Evolutionary conservation across 805 yeast genomes (phyloP).

Genomic region (Alloascoidea hylecoeti): DNA sequence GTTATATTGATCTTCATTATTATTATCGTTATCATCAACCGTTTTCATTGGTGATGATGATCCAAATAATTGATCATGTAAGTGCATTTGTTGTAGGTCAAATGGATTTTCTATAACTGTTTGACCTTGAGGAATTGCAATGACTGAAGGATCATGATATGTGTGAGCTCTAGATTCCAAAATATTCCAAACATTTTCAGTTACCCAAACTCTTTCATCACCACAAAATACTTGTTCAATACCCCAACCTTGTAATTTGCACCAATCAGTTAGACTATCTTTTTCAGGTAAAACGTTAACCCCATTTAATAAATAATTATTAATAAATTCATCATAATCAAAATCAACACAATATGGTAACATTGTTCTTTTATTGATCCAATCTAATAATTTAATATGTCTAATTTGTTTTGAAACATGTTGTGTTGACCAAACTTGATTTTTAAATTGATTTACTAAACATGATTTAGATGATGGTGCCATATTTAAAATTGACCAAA

Average conservation of each 20-base stretch:
- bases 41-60: not conserved
- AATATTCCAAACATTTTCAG: slow-evolving; percentile 21
- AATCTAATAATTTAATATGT: slow-evolving; percentile 19
- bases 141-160: slow-evolving; percentile 7
- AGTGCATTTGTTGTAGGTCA: no score
- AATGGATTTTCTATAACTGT: not conserved
- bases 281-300: no score
- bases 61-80: not conserved
- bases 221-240: slow-evolving; percentile 20
- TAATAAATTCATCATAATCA: slow-evolving; percentile 20
- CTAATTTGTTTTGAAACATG: slow-evolving; percentile 22
- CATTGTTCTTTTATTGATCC: slow-evolving; percentile 19
- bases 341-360: slow-evolving; percentile 24
- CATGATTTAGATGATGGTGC: slow-evolving; percentile 14
- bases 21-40: not conserved
- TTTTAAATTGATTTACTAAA: not conserved
- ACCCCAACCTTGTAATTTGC: slow-evolving; percentile 17
- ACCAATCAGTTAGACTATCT: slow-evolving; percentile 15
- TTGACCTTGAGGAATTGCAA: not conserved
- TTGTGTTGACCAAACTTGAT: slow-evolving; percentile 17
- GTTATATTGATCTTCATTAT: slow-evolving; percentile 1
- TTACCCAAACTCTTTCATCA: slow-evolving; percentile 19
- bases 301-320: slow-evolving; percentile 16
- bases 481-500: slow-evolving; percentile 19
- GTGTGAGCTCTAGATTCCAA: no score